These are phyloP conservation scores for Globisporangium cystogenes DNA, from an alignment of 352 stramenopile species.

Conservation along the genomic window DNA sequence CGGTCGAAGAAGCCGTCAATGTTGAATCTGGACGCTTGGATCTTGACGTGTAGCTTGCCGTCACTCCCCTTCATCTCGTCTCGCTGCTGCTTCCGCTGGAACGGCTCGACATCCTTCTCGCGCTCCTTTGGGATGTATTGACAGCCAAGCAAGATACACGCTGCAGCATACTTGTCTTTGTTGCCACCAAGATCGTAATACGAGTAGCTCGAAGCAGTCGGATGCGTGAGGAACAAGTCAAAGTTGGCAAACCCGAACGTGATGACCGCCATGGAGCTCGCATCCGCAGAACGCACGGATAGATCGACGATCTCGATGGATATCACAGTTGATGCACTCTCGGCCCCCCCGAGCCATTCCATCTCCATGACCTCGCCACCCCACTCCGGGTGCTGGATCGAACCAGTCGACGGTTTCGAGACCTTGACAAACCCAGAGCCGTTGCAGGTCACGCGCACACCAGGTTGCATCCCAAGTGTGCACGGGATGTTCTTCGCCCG, in stretches of 20 bases:
- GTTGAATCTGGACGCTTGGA: conserved; percentile 17
- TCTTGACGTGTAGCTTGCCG: conserved; percentile 31
- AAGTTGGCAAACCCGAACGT: conserved; percentile 31
- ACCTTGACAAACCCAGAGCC: conserved; percentile 10
- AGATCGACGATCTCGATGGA: conserved; percentile 39
- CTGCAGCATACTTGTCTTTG: conserved; percentile 1
- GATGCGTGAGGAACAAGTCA: conserved; percentile 24
- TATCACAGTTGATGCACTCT: not conserved
- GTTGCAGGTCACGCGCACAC: conserved; percentile 17
- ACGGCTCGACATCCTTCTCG: conserved; percentile 10
- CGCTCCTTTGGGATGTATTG: conserved; percentile 31
- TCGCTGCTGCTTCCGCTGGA: conserved; percentile 4
- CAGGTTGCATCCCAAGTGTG: conserved; percentile 32
- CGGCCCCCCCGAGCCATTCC: conserved; percentile 12
- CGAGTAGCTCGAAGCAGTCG: conserved; percentile 23
- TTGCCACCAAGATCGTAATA: conserved; percentile 17
- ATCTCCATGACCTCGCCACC: conserved; percentile 19
- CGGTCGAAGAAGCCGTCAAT: conserved; percentile 12
- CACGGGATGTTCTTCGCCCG: conserved; percentile 21
- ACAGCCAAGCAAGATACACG: conserved; percentile 29
- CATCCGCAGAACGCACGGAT: conserved; percentile 26
- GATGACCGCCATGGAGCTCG: conserved; percentile 24
- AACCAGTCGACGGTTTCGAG: conserved; percentile 25
- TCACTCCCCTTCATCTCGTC: conserved; percentile 2
- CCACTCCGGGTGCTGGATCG: conserved; percentile 28